Base-by-base conservation (phyloP, 768 basidiomycete genomes). In the Hericium rajendrae region DNA sequence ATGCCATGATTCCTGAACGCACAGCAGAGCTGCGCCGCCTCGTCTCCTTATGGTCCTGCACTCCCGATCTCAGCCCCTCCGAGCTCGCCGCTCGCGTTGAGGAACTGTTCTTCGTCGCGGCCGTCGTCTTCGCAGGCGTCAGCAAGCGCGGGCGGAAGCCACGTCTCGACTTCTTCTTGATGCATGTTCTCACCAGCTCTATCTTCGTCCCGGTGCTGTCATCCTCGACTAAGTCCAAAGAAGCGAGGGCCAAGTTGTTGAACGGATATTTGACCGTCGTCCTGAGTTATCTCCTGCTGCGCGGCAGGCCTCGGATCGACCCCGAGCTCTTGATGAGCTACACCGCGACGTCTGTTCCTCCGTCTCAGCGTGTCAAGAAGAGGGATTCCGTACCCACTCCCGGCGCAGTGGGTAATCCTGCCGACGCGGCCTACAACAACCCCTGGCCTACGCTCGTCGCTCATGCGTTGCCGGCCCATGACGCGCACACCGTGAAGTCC, bases 281-380 rank as follows among this genome's bases (percentile, higher is more conserved):
- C 50, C 61, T 79, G 40, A 60, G 75, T 48, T 63, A 68, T 20
- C 51, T 71, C 3, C 60, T 76, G 22, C 48, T 73, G n/a, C 73
- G 82, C 48, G 82, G 82, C 1, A 73, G 80, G 11, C 84, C 82
- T 11, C 72, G 74, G 55, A 78, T 85, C 51, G 67, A 82, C 60
- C 66, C 73, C 1, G 71, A 66, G 22, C 68, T 82, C 11, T 60
- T 76, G 16, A 80, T 82, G 78, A 66, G 69, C 12, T 79, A 75
- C 58, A 72, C 73, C 4, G 69, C 65, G 10, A 69, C 66, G 16
- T 78, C 78, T 6, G 11, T 38, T 12, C 55, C 55, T 18, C 54
- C 54, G 0, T 54, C 54, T 13, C 41, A 28, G 48, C 70, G 73
- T 18, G 75, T 76, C 20, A 38, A 51, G 15, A 51, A 48, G 15